Evolutionary conservation across 768 basidiomycete species (phyloP), one percentile per base, ranked within the genome.

Genomic region (Termitomyces sp.): DNA sequence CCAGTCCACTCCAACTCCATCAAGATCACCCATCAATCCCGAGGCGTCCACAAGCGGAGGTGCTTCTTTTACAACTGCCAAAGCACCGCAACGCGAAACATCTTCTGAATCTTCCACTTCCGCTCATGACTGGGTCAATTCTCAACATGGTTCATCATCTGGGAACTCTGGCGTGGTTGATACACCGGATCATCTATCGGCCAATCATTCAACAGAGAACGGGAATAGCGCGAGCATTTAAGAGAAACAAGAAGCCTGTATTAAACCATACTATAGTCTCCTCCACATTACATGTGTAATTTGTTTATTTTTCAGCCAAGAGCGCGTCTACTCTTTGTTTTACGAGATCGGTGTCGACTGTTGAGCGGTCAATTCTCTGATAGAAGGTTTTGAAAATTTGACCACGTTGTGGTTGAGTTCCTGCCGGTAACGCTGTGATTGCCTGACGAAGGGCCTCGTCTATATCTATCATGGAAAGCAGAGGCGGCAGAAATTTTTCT

Each of bases 371-470:
- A 4, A 89, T 77, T 60, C 74, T 73, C 15, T 76, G 68, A 68
- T 87, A 90, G 67, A 91, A 90, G 12, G 73, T 71, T 69, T 86
- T 88, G 70, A 87, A 79, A 59, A 89, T 71, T 46, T 70, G 65
- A 37, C 85, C 85, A 11, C 80, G 70, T 69, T 70, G 6, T 56
- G 67, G 52, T 75, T 65, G 41, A 59, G 51, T 15, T 34, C 61
- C 68, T 22, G 65, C 58, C 7, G 70, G 68, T 18, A 72, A 68
- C 55, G 54, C 68, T 1, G 70, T 63, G 42, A 85, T 67, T 22
- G 80, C 73, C 16, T 76, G 74, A 48, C 64, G 63, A 55, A 91
- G 75, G n/a, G 77, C 65, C 31, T 58, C 64, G 65, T 89, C 84
- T 63, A 90, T 76, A 44, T 84, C 81, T 16, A 70, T 70, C 59